Percentiles rank a stretch among this genome's conserved stretches.
These are phyloP conservation scores for Sporothrix inflata DNA, from an alignment of 2,329 filamentous ascomycete genomes.

Conservation along the genomic window DNA sequence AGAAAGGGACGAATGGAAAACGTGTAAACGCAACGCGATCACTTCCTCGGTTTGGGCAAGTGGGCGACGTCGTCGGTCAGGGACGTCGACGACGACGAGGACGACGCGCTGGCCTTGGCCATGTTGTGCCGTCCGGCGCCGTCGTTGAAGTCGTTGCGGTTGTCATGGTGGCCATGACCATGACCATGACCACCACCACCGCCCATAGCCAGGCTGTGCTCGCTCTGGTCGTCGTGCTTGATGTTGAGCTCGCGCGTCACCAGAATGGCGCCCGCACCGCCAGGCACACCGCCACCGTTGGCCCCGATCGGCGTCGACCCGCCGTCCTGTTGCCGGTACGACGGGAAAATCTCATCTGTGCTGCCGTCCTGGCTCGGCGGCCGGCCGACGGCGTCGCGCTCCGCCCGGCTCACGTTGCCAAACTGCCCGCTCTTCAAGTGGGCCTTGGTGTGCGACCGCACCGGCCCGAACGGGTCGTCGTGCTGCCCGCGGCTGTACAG, in stretches of 20 bases:
- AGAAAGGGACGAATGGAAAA: not conserved
- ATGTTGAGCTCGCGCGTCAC: conserved; percentile 25
- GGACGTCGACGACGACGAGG: not conserved
- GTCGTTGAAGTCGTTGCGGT: not conserved
- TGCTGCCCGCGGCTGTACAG: not conserved
- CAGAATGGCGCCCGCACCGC: not conserved
- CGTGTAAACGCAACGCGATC: not conserved
- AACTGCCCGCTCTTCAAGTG: not conserved
- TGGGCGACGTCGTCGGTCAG: not conserved
- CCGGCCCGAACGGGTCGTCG: not conserved
- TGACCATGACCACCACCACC: too few relatives aligned
- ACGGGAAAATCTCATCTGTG: conserved; percentile 28
- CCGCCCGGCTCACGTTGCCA: conserved; percentile 17
- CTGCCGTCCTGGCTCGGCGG: conserved; percentile 27
- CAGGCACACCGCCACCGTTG: too few relatives aligned
- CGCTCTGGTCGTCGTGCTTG: conserved; percentile 18
- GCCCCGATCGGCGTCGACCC: not conserved
- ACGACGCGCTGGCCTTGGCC: not conserved
- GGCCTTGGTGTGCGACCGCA: not conserved
- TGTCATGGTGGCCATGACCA: not conserved
- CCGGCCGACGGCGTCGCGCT: conserved; percentile 1
- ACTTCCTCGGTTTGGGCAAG: not conserved
- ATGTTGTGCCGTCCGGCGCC: not conserved
- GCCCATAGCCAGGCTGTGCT: not conserved
- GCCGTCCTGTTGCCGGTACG: not conserved